Base-by-base conservation (phyloP, 1,284 basidiomycete genomes). In the Austropuccinia psidii region DNA sequence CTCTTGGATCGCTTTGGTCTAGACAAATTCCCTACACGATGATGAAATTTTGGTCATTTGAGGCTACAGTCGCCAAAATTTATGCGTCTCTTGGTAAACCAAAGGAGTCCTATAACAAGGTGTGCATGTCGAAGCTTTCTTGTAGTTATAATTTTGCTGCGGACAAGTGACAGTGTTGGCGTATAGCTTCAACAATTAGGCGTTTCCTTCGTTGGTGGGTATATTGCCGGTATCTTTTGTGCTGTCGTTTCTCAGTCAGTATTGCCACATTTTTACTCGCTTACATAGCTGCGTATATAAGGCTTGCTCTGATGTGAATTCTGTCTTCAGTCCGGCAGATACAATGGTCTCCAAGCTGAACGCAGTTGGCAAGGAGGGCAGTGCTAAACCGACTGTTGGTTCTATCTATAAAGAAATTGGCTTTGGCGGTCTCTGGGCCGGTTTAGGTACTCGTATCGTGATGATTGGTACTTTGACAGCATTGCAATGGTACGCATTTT, bases 21-120 rank as follows among this genome's bases (percentile, higher is more conserved):
- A 77, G 79, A 68, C 79, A 80, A 75, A 80, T 80, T 55, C 79
- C 79, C 19, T 80, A 80, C 78, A 79, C 79, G 47, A 76, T 76
- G 58, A 75, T 75, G 66, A 74, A 73, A 66, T 78, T 77, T 75
- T 77, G 77, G 78, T 79, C 78, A 54, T 79, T 79, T 77, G 78
- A 80, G 74, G 79, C 78, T 43, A 79, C 78, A 75, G 79, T 80
- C 62, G 75, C 76, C 70, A 74, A 75, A 39, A 78, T 78, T 70
- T 76, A 76, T 74, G 65, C 74, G 60, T 75, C 66, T 49, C 76
- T 78, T 70, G 77, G 76, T 52, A 78, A 77, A 76, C 79, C 79
- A 66, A 77, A 77, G 69, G 67, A 75, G 17, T 58, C 66, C 21
- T 80, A 78, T 79, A 78, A 77, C 79, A 80, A 80, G 72, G 72